phyloP scores from a whole-genome alignment of 257 asterid species.

The Dorcoceras hygrometricum region DNA sequence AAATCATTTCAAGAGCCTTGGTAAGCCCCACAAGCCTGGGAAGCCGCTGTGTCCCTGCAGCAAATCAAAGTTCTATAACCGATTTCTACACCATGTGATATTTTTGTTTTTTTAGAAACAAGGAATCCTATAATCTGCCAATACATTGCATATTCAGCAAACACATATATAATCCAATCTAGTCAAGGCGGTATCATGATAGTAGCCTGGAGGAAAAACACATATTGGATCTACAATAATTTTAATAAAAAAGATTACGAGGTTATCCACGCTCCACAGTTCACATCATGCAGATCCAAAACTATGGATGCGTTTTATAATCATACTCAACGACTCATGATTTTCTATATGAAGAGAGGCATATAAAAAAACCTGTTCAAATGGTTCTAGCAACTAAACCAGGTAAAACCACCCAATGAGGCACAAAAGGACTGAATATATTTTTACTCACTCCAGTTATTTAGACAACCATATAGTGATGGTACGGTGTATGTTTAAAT shows the following conservation, averaged over 20 bases:
- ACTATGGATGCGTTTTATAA: slow-evolving; percentile 1
- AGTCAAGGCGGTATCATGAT: background rate
- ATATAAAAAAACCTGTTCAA: background rate
- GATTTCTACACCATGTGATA: slow-evolving; percentile 15
- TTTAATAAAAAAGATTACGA: background rate
- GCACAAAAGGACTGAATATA: background rate
- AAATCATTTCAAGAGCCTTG: slow-evolving; percentile 53
- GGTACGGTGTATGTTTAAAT: background rate
- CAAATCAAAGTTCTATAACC: slow-evolving; percentile 17
- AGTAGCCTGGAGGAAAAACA: background rate
- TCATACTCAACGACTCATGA: too few relatives aligned
- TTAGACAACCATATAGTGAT: background rate
- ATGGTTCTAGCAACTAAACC: background rate
- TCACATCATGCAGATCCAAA: background rate
- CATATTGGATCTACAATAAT: background rate
- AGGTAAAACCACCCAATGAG: slow-evolving; percentile 12
- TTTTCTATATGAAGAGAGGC: background rate
- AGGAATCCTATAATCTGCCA: slow-evolving; percentile 18
- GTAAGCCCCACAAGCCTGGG: slow-evolving; percentile 64
- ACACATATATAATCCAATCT: background rate
- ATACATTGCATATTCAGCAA: background rate
- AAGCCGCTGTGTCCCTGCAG: slow-evolving; percentile 59
- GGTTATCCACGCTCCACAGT: background rate
- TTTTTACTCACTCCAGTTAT: background rate
- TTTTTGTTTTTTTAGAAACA: too few relatives aligned